Conservation (phyloP, 108 stramenopile genomes). For the Aurantiochytrium sp. region DNA sequence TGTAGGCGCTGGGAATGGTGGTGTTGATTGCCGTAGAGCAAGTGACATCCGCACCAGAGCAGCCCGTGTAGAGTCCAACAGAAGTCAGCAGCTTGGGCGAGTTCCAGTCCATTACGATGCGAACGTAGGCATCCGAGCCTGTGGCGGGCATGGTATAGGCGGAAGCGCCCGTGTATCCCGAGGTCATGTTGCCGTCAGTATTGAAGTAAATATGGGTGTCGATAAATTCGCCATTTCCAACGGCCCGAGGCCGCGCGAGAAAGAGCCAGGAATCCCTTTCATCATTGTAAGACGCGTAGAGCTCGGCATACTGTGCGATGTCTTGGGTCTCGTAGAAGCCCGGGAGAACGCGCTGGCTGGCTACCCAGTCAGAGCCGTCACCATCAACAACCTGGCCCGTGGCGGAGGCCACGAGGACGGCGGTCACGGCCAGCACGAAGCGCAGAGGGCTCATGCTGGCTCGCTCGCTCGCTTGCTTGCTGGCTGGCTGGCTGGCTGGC, state of each 20-base stretch:
- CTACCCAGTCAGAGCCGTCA: neutral
- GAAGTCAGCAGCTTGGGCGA: neutral
- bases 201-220: neutral
- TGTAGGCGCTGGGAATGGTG: neutral
- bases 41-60: neutral
- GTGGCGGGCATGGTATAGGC: no score
- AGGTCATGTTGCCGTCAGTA: neutral
- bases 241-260: no score
- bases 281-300: no score
- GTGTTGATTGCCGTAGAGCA: neutral
- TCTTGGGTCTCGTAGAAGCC: neutral
- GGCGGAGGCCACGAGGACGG: neutral
- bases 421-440: neutral
- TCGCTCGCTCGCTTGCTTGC: no score
- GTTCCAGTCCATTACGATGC: neutral
- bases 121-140: neutral
- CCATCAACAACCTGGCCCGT: neutral
- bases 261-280: no score
- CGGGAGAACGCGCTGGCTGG: neutral
- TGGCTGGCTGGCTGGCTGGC: no score
- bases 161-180: neutral
- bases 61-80: neutral
- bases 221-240: no score
- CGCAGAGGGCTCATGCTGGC: no score
- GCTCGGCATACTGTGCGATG: no score